Percentiles rank a stretch among this genome's conserved stretches.
phyloP scores from a whole-genome alignment of 371 early-diverging fungal species.

The Mucor sp. region DNA sequence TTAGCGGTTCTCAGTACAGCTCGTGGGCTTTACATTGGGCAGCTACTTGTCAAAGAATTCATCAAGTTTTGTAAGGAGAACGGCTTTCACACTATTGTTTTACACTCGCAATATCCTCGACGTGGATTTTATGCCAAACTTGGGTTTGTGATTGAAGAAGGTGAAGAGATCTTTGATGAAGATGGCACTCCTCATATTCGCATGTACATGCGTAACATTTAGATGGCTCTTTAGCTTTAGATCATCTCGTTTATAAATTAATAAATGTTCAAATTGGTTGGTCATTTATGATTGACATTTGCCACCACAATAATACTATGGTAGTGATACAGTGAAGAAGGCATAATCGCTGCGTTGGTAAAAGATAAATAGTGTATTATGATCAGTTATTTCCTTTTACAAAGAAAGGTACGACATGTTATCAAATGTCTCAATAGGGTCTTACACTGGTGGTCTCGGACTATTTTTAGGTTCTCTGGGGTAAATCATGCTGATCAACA shows the following conservation, averaged over 20 bases:
- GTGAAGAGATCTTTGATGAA: slow-evolving; percentile 38
- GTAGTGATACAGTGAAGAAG: too few relatives aligned
- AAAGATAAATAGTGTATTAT: too few relatives aligned
- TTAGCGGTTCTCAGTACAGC: slow-evolving; percentile 44
- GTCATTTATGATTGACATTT: too few relatives aligned
- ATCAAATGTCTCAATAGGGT: too few relatives aligned
- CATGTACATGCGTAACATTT: slow-evolving; percentile 30
- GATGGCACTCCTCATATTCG: slow-evolving; percentile 50
- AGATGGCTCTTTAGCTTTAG: background rate
- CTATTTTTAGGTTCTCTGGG: too few relatives aligned
- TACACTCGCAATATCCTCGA: slow-evolving; percentile 43
- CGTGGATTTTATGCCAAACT: slow-evolving; percentile 46
- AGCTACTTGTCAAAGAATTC: slow-evolving; percentile 26
- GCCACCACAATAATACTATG: too few relatives aligned
- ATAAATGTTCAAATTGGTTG: too few relatives aligned
- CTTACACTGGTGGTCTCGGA: too few relatives aligned
- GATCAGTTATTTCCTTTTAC: too few relatives aligned
- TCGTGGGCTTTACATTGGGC: slow-evolving; percentile 40
- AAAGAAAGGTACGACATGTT: too few relatives aligned
- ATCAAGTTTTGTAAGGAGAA: slow-evolving; percentile 20
- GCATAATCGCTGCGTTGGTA: too few relatives aligned
- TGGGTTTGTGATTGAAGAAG: slow-evolving; percentile 39
- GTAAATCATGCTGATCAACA: too few relatives aligned
- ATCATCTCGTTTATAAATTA: background rate
- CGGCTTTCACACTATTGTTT: slow-evolving; percentile 20